phyloP scores from a whole-genome alignment of 371 early-diverging fungal genomes.

The Phascolomyces articulosus region DNA sequence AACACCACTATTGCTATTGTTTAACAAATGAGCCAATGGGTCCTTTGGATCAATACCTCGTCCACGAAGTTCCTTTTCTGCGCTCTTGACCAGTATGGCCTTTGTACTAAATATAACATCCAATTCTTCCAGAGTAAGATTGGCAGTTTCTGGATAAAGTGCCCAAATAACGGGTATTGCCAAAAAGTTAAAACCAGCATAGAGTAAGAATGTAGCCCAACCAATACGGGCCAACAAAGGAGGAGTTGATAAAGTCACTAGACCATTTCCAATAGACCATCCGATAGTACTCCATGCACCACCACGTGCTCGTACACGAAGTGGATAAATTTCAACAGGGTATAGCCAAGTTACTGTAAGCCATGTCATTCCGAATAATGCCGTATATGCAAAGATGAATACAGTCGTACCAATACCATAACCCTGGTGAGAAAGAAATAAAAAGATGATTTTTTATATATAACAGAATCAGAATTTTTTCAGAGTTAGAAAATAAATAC shows the following conservation, averaged over 20 bases:
- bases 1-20: background rate
- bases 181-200: slow-evolving; percentile 35
- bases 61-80: slow-evolving; percentile 33
- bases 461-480: background rate
- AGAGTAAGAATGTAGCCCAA: slow-evolving; percentile 40
- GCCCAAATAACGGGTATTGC: slow-evolving; percentile 37
- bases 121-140: slow-evolving; percentile 39
- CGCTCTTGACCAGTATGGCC: slow-evolving; percentile 34
- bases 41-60: slow-evolving; percentile 10
- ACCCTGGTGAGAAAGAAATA: background rate
- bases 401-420: slow-evolving; percentile 42
- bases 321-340: slow-evolving; percentile 41
- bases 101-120: slow-evolving; percentile 41
- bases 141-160: slow-evolving; percentile 37
- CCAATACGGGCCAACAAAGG: slow-evolving; percentile 37
- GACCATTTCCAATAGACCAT: slow-evolving; percentile 42
- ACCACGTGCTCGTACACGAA: slow-evolving; percentile 43
- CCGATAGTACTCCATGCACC: slow-evolving; percentile 45
- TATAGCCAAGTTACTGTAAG: slow-evolving; percentile 45
- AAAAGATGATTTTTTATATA: too few relatives aligned
- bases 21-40: slow-evolving; percentile 7
- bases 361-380: slow-evolving; percentile 48
- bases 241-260: slow-evolving; percentile 44
- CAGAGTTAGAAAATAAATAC: background rate
- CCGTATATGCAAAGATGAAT: slow-evolving; percentile 39